These are phyloP conservation scores for Crassisporium funariophilum DNA, from an alignment of 768 basidiomycete species.

Conservation along the genomic window DNA sequence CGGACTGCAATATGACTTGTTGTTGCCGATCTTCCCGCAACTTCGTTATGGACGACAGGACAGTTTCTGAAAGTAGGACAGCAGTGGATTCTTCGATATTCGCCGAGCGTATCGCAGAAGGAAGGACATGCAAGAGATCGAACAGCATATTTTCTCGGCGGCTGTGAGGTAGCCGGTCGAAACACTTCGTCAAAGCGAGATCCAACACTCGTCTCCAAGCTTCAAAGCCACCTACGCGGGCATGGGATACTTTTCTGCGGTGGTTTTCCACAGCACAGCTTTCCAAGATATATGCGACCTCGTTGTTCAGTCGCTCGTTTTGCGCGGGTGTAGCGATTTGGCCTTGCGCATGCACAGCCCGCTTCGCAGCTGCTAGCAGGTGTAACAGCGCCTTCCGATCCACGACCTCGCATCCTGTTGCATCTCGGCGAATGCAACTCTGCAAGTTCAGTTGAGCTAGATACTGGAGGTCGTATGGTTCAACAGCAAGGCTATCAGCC, in stretches of 20 bases:
- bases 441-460: constrained; percentile 67
- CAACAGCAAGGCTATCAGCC: constrained; percentile 70
- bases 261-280: constrained; percentile 89
- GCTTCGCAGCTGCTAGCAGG: constrained; percentile 63
- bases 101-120: constrained; percentile 62
- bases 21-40: constrained; percentile 81
- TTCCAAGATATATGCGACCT: constrained; percentile 76
- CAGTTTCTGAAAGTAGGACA: constrained; percentile 80
- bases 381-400: constrained; percentile 73
- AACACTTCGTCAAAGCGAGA: constrained; percentile 84
- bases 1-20: constrained; percentile 66
- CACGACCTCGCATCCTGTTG: constrained; percentile 79
- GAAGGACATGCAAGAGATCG: constrained; percentile 84
- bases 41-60: constrained; percentile 83
- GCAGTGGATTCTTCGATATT: constrained; percentile 73
- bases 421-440: constrained; percentile 67
- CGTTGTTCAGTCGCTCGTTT: constrained; percentile 64
- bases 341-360: constrained; percentile 67
- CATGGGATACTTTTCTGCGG: constrained; percentile 75
- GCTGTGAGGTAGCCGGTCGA: constrained; percentile 78
- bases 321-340: constrained; percentile 63
- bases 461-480: constrained; percentile 62
- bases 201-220: constrained; percentile 87
- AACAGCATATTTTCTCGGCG: constrained; percentile 87
- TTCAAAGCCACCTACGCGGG: constrained; percentile 70